Base-by-base conservation (phyloP, 352 stramenopile species). In the Phytophthora sojae region DNA sequence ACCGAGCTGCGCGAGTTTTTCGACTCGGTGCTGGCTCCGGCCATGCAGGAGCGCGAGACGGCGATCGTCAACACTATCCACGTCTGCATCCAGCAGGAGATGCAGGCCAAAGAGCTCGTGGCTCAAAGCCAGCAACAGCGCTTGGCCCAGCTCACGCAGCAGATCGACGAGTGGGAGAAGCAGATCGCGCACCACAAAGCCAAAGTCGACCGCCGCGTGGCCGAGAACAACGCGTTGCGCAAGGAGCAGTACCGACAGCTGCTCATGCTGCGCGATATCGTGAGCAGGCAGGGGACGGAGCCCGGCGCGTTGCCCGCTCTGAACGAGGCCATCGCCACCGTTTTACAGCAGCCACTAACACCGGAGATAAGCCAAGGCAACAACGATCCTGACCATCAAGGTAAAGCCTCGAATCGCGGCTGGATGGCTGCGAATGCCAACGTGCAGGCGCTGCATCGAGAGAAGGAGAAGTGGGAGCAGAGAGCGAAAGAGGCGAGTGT, bases 211-310 rank as follows among this genome's bases (percentile, higher is more conserved):
- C 80, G 84, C 11, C 83, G 86, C 39, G 75, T 88, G 50, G 80
- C 81, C 21, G 84, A 91, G 57, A 91, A 82, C 67, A 89, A 91
- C 47, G 75, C 71, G 23, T 66, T 92, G 56, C 84, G 86, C 49
- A 92, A 92, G 61, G 77, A 90, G 59, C 88, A 84, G 49, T 92
- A 91, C 71, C 85, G 89, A 62, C 84, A 93, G 49, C 62, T 93
- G 21, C 75, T 92, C 9, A 83, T 92, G 82, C 75, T 93, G 61
- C 81, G 84, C 14, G 86, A 93, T 9, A 75, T 92, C 39, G 81
- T 93, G 59, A 72, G 70, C 57, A 88, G 83, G 60, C 81, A 92
- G 35, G 71, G 69, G 37, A 80, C 70, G 42, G 86, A 93, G 19
- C 68, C 77, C 9, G 77, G 77, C 3, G 84, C 81, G 35, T 58